Evolutionary conservation across 805 yeast species (phyloP).

Genomic region (Metschnikowia shivogae): DNA sequence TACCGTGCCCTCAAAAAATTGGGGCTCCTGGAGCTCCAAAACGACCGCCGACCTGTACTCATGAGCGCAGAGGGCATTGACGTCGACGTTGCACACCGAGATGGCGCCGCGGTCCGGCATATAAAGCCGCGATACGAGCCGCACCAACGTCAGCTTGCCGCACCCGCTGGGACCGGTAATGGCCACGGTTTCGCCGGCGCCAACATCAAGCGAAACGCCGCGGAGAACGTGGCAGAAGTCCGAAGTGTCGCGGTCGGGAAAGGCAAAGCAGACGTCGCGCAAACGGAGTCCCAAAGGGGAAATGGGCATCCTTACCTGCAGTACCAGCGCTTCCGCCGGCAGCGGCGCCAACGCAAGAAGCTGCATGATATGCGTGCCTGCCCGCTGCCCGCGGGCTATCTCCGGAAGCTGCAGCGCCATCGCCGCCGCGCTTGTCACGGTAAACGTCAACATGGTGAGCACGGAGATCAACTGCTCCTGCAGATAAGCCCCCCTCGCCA

Average conservation of each 20-base stretch:
- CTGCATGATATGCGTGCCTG: conserved; percentile 48
- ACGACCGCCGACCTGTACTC: conserved; percentile 53
- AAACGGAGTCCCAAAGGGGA: conserved; percentile 22
- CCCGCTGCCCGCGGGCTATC: conserved; percentile 73
- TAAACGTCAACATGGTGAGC: conserved; percentile 66
- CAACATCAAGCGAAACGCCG: conserved; percentile 40
- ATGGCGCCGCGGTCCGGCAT: conserved; percentile 37
- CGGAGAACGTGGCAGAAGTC: conserved; percentile 32
- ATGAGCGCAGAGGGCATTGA: conserved; percentile 42
- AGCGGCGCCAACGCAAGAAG: conserved; percentile 35
- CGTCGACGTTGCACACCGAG: conserved; percentile 43
- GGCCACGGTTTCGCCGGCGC: conserved; percentile 52
- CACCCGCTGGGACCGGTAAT: conserved; percentile 85
- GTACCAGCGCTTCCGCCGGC: conserved; percentile 25
- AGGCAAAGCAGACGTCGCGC: conserved; percentile 45
- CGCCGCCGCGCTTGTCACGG: conserved; percentile 59
- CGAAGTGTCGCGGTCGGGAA: conserved; percentile 28
- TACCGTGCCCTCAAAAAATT: conserved; percentile 70
- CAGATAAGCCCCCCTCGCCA: conserved; percentile 53
- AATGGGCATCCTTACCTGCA: neutral
- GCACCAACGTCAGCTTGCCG: conserved; percentile 80
- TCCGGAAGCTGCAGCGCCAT: conserved; percentile 70
- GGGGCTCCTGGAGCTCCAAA: conserved; percentile 73
- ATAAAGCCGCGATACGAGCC: conserved; percentile 54
- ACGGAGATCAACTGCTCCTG: conserved; percentile 62